Base-by-base conservation (phyloP, 805 yeast genomes). In the Lipomyces orientalis region DNA sequence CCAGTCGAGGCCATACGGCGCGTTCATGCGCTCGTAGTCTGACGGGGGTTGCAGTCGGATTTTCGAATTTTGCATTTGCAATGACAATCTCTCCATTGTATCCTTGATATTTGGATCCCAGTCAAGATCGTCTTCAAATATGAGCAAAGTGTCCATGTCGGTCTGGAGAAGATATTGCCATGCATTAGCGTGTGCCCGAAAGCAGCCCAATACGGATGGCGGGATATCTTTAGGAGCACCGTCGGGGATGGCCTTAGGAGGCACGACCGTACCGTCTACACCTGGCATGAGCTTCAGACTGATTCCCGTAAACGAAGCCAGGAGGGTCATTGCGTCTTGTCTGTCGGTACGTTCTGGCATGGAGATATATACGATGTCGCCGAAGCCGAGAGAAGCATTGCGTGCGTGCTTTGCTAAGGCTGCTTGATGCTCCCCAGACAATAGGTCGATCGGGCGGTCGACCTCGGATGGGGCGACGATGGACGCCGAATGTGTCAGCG, bases 1-100 rank as follows among this genome's bases (percentile, higher is more conserved):
- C 69, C 69, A 66, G 61, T 66, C 69, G 39, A 66, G 66, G 12
- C 64, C 69, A 59, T 66, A 66, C 22, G 69, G 69, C 16, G 69
- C 69, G 31, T 54, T 56, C 31, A 33, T 54, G 54, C 37, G 43
- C 37, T 66, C 69, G 51, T 66, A 61, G 49, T 66, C 58, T 33
- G 69, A 54, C 37, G 64, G 66, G 25, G 35, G 49, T 6, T 64
- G 64, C 52, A 39, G 22, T 33, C 67, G 62, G 8, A 64, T 49
- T 43, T 31, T 14, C 51, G 60, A 57, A 8, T 33, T 37, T 34
- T 61, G 64, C 35, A 34, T 52, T 39, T 65, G 64, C 35, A 55
- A 31, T 34, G 61, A 55, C 31, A 58, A 33, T 12, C 52, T 46
- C 54, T 61, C 68, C 51, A 65, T 43, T 49, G 58, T 58, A 34